Evolutionary conservation across 116 monocot genomes (phyloP).

Genomic region (Iris pallida): DNA sequence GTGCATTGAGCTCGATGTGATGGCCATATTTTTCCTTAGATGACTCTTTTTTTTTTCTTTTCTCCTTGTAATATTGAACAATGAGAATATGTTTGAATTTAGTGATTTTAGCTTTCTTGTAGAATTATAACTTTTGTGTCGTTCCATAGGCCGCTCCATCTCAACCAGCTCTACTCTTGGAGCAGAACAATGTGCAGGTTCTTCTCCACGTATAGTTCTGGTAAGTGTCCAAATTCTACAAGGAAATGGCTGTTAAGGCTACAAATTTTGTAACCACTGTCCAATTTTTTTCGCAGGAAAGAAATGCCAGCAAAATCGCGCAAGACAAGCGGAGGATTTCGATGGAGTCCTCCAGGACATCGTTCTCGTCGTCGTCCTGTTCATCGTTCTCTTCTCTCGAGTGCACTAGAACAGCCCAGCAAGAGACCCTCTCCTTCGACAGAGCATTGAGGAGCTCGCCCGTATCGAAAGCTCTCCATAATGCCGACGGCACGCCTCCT

Average conservation of each 20-base stretch:
- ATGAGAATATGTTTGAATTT: too few relatives aligned
- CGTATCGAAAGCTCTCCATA: constrained; percentile 22
- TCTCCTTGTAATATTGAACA: too few relatives aligned
- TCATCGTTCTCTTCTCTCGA: constrained; percentile 74
- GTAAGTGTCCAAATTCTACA: constrained; percentile 15
- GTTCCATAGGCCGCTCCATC: neutral
- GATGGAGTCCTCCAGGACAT: constrained; percentile 60
- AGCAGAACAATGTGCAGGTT: constrained; percentile 14
- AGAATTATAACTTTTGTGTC: too few relatives aligned
- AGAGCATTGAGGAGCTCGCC: constrained; percentile 19
- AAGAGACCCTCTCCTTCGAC: constrained; percentile 33
- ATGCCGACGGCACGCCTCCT: constrained; percentile 6
- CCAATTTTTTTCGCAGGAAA: constrained; percentile 54
- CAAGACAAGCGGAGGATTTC: constrained; percentile 59
- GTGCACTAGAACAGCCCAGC: constrained; percentile 9
- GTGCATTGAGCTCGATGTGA: too few relatives aligned
- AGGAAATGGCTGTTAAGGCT: neutral
- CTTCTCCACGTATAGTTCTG: constrained; percentile 31
- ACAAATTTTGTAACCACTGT: neutral
- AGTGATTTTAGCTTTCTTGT: too few relatives aligned
- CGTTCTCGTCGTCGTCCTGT: constrained; percentile 66
- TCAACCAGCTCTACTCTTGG: constrained; percentile 4
- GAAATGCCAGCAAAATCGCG: constrained; percentile 41
- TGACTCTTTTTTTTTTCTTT: too few relatives aligned
- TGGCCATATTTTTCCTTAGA: too few relatives aligned